Base-by-base conservation (phyloP, 805 yeast species). In the Saturnispora mendoncae region DNA sequence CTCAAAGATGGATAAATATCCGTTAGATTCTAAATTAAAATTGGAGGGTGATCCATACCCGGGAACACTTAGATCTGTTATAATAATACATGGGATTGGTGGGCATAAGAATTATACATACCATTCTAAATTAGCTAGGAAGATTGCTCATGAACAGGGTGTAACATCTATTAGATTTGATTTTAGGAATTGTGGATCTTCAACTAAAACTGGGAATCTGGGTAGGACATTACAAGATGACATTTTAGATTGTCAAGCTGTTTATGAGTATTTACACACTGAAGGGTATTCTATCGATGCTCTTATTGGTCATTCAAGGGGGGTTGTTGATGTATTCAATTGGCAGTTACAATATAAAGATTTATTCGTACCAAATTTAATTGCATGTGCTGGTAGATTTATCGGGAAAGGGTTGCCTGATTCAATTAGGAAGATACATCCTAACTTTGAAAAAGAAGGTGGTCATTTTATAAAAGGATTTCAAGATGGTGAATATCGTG, bases 101-200 rank as follows among this genome's bases (percentile, higher is more conserved):
- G 94, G 95, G 0, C 94, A 88, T 56, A 74, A 85, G 49, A 74
- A 83, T 63, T 81, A 84, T 56, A 76, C 84, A 45, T 87, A 81
- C 58, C 86, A 81, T 48, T 71, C 73, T 20, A 51, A 62, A 13
- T 58, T 85, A 33, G 88, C 94, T 0, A 71, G 72, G 21, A 61
- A 60, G 20, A 57, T 88, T 41, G 78, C 87, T 0, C 55, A 62
- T 2, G 69, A 71, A 13, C 56, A 71, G 44, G 94, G 94, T 0
- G 64, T 76, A 42, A 76, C 69, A 54, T 72, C 81, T 3, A 67
- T 85, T 38, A 65, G 97, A 48, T 78, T 87, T 50, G 97, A 88
- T 59, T 87, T 88, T 53, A 68, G 96, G 42, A 83, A 81, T 6
- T 80, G 92, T 58, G 97, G 97, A 1, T 76, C 72, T 43, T 84